Evolutionary conservation across 495 filamentous ascomycete genomes (phyloP).

Genomic region (Penicillium mononematosum): DNA sequence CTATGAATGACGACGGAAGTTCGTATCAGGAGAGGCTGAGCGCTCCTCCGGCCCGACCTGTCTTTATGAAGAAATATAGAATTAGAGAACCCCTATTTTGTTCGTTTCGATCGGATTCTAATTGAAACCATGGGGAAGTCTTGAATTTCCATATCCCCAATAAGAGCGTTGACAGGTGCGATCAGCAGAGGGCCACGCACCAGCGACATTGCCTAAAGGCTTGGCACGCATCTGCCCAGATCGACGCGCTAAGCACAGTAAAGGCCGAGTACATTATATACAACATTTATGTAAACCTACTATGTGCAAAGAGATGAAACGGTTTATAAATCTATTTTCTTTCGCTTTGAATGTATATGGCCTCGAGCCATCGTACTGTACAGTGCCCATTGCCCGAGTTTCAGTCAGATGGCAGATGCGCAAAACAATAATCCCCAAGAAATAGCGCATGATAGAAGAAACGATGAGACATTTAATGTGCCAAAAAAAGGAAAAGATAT

Average conservation of each 20-base stretch:
- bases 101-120: constrained; percentile 8
- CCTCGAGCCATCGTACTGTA: constrained; percentile 27
- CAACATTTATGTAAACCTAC: background rate
- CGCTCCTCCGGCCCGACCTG: background rate
- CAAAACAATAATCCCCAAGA: constrained; percentile 16
- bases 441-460: constrained; percentile 12
- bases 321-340: constrained; percentile 7
- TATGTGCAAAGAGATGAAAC: background rate
- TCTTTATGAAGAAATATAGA: background rate
- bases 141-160: background rate
- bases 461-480: constrained; percentile 16
- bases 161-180: constrained; percentile 8
- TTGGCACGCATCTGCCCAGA: constrained; percentile 16
- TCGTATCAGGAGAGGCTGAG: constrained; percentile 13
- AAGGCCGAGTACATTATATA: too few relatives aligned
- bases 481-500: constrained; percentile 22
- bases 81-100: constrained; percentile 2
- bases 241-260: constrained; percentile 1
- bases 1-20: constrained; percentile 21
- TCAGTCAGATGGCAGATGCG: constrained; percentile 19
- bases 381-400: constrained; percentile 19
- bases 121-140: background rate
- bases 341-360: constrained; percentile 17
- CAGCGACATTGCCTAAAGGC: constrained; percentile 24
- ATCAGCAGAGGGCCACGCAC: constrained; percentile 22